These are phyloP conservation scores for Leptographium flavum DNA, from an alignment of 2,329 filamentous ascomycete genomes.

Conservation along the genomic window DNA sequence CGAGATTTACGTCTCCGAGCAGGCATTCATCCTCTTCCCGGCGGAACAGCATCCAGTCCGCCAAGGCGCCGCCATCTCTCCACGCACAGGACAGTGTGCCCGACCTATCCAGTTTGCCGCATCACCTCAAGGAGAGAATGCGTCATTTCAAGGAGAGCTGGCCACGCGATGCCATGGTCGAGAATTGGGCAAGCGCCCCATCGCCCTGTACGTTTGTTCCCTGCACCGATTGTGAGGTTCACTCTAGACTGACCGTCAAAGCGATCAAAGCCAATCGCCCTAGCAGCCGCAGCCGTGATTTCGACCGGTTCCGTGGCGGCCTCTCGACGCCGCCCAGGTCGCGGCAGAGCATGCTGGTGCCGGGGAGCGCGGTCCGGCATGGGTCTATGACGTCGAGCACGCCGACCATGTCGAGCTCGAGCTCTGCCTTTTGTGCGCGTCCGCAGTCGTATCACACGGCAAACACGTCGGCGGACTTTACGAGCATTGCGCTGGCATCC, in stretches of 20 bases:
- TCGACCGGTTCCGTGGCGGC: slow-evolving; percentile 1
- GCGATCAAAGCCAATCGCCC: slow-evolving; percentile 6
- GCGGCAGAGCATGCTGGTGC: background rate
- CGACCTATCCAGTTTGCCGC: slow-evolving; percentile 2
- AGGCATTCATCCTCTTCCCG: background rate
- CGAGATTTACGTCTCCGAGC: background rate
- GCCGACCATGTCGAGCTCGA: slow-evolving; percentile 5
- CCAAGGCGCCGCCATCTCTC: background rate
- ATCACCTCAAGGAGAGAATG: slow-evolving; percentile 3
- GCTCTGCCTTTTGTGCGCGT: slow-evolving; percentile 1
- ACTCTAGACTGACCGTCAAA: background rate
- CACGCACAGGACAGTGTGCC: background rate
- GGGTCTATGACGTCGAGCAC: slow-evolving; percentile 6
- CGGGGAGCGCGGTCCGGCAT: slow-evolving; percentile 5
- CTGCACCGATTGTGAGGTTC: background rate
- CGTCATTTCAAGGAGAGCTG: slow-evolving; percentile 2
- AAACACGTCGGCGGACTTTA: slow-evolving; percentile 10
- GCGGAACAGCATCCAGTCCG: slow-evolving; percentile 3
- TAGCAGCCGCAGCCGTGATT: slow-evolving; percentile 2
- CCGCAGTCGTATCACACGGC: slow-evolving; percentile 9
- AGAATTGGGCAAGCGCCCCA: slow-evolving; percentile 7
- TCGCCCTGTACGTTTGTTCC: slow-evolving; percentile 14
- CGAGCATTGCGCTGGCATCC: background rate
- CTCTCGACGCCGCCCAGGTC: background rate
- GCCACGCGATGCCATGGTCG: background rate